Percentiles rank a stretch among this genome's conserved stretches.
Evolutionary conservation across 2,329 filamentous ascomycete genomes (phyloP).

Genomic region (Grosmannia clavigera): DNA sequence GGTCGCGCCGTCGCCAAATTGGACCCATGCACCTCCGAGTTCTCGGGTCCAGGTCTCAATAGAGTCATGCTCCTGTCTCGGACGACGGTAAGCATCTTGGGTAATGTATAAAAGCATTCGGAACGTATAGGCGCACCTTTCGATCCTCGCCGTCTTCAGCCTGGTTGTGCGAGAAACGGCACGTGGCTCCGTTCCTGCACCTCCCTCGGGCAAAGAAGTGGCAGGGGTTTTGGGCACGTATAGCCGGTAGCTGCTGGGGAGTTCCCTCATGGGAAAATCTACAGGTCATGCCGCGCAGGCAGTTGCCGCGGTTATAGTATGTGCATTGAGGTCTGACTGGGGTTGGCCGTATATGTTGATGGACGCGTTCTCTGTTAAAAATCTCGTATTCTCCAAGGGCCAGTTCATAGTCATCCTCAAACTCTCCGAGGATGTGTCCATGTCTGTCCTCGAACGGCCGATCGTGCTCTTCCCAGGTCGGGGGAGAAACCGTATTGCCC

Average conservation of each 20-base stretch:
- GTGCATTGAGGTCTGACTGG: not conserved
- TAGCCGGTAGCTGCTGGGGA: not conserved
- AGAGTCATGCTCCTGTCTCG: not conserved
- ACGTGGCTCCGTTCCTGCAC: not conserved
- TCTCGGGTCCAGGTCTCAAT: conserved; percentile 9
- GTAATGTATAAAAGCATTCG: not conserved
- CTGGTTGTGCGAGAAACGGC: conserved; percentile 3
- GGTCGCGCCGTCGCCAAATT: conserved; percentile 21
- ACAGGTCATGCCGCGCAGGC: not conserved
- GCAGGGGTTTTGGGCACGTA: not conserved
- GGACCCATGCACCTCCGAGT: conserved; percentile 16
- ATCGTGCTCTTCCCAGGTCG: no score
- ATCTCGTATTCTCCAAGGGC: no score
- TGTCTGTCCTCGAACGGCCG: no score
- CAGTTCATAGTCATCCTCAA: no score
- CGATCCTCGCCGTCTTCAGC: not conserved
- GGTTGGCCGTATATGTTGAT: no score
- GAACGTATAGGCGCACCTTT: not conserved
- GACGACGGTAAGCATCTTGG: not conserved
- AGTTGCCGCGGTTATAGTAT: not conserved
- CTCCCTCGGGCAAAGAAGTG: not conserved
- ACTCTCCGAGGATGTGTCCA: no score
- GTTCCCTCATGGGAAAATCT: not conserved
- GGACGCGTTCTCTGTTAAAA: no score
- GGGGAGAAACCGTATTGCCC: no score